A percentile compares a stretch with the other conserved stretches of the same genome.
These are phyloP conservation scores for Fusarium dlaminii DNA, from an alignment of 2,329 filamentous ascomycete species.

Conservation along the genomic window DNA sequence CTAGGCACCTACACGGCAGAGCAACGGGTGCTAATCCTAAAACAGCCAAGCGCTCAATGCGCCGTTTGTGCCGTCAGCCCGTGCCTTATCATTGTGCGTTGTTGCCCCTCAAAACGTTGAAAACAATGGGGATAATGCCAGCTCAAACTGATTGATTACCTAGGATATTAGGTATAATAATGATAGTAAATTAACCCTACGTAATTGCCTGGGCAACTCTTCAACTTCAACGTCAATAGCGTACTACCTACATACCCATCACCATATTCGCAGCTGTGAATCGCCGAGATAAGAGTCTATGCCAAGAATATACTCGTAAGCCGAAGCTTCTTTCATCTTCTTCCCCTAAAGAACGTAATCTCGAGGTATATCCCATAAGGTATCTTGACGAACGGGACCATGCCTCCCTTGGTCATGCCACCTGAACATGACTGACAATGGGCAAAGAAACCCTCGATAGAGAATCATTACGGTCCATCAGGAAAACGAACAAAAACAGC, in stretches of 20 bases:
- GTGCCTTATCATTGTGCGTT: neutral
- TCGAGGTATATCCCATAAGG: neutral
- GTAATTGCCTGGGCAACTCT: neutral
- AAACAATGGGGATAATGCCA: neutral
- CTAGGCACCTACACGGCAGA: neutral
- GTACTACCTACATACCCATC: neutral
- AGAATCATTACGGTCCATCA: neutral
- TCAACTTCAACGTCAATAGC: neutral
- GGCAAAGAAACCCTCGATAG: too few species aligned
- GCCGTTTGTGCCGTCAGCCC: neutral
- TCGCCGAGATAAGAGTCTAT: neutral
- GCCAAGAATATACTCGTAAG: neutral
- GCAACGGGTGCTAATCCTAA: neutral
- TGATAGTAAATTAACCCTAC: neutral
- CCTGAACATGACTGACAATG: neutral
- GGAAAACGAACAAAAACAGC: slow-evolving; percentile 10
- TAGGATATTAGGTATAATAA: too few species aligned
- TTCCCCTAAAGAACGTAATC: neutral
- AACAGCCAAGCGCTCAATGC: neutral
- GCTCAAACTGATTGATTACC: neutral
- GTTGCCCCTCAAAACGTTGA: neutral
- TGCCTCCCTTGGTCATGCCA: neutral
- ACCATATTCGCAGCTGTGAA: neutral
- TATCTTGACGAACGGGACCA: neutral
- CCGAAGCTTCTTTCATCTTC: neutral